Evolutionary conservation across 768 basidiomycete genomes (phyloP).

Genomic region (Mycena floridula): DNA sequence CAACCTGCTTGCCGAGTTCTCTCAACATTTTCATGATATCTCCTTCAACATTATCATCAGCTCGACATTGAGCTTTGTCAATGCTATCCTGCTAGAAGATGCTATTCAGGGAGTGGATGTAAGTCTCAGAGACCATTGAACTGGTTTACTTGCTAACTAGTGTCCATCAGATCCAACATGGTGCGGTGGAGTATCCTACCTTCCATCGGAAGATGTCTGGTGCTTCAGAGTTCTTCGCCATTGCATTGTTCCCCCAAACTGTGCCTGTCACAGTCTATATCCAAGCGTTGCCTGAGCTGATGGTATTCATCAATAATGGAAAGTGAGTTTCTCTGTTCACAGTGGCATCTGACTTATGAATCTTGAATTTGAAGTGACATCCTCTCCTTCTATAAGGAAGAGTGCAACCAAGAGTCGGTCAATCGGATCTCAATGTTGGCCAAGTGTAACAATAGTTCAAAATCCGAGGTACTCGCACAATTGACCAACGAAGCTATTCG

Average conservation of each 20-base stretch:
- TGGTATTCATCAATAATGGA: slow-evolving; percentile 22
- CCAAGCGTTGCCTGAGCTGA: slow-evolving; percentile 32
- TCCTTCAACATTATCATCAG: slow-evolving; percentile 28
- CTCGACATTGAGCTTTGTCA: slow-evolving; percentile 28
- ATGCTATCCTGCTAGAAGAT: slow-evolving; percentile 25
- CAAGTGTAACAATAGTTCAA: slow-evolving; percentile 13
- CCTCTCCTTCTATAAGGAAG: slow-evolving; percentile 37
- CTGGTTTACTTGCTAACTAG: neutral
- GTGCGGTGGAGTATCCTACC: slow-evolving; percentile 13
- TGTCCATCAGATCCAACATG: slow-evolving; percentile 8
- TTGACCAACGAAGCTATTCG: slow-evolving; percentile 20
- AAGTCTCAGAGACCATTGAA: neutral
- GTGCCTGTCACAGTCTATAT: slow-evolving; percentile 26
- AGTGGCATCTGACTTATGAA: neutral
- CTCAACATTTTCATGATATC: slow-evolving; percentile 20
- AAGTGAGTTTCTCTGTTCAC: slow-evolving; percentile 24
- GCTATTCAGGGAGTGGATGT: slow-evolving; percentile 23
- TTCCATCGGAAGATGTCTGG: slow-evolving; percentile 26
- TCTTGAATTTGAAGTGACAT: slow-evolving; percentile 25
- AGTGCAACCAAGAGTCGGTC: slow-evolving; percentile 23
- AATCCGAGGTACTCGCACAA: slow-evolving; percentile 17
- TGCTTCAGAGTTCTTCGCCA: slow-evolving; percentile 24
- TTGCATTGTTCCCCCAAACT: slow-evolving; percentile 28
- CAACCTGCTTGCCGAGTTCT: slow-evolving; percentile 21
- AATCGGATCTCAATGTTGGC: slow-evolving; percentile 30